Conservation (phyloP, 169 alveolate species). For the Amoebophrya sp. region DNA sequence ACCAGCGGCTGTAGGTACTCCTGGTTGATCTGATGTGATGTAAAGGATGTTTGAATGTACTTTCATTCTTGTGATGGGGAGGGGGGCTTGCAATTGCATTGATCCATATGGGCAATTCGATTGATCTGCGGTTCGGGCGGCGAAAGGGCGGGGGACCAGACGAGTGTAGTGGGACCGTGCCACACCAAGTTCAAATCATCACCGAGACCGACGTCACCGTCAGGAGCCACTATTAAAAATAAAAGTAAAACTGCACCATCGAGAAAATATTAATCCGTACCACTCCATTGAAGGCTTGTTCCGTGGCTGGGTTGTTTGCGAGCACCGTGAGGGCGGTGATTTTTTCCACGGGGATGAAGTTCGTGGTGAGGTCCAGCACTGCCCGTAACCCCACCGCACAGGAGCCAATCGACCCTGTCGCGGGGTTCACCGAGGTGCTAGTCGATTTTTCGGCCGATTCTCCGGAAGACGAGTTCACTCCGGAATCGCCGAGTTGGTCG, state of each 20-base stretch:
- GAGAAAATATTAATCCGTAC: too few species aligned
- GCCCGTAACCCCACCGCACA: neutral
- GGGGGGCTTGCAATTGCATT: neutral
- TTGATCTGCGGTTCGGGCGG: too few species aligned
- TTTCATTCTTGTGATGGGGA: neutral
- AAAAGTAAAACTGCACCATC: too few species aligned
- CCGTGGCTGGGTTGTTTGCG: neutral
- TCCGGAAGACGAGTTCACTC: too few species aligned
- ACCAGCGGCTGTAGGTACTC: neutral
- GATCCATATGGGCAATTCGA: neutral
- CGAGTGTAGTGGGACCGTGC: too few species aligned
- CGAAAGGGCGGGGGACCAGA: too few species aligned
- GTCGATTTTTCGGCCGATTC: too few species aligned
- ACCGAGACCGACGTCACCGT: too few species aligned
- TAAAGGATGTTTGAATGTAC: neutral
- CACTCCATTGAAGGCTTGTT: neutral
- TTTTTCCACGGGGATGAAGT: neutral
- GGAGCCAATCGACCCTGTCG: neutral
- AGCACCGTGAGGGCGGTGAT: neutral
- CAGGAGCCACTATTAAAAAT: too few species aligned
- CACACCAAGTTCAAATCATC: too few species aligned
- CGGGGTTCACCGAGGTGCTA: neutral
- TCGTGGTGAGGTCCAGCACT: neutral
- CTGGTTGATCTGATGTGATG: too few species aligned
- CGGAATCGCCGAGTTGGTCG: neutral